Base-by-base conservation (phyloP, 345 rosid species). In the Raphanus raphanistrum region DNA sequence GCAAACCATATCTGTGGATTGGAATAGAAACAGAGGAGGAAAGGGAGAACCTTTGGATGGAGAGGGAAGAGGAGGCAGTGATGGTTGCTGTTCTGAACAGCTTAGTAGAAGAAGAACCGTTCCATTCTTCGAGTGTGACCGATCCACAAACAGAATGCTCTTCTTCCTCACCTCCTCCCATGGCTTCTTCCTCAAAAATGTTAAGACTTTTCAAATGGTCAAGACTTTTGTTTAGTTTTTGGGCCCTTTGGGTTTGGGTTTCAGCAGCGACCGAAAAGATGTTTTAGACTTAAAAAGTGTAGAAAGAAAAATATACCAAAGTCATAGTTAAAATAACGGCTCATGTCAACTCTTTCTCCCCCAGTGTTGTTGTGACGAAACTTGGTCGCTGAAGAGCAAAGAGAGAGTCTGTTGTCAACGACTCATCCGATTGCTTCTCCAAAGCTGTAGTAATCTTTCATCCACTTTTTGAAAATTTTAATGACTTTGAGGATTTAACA, bases 21-120 rank as follows among this genome's bases (percentile, higher is more conserved):
- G 21, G 1, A 21, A 21, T 21, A 21, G 21, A 1, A 21, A 21
- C 0, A 21, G 21, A 21, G 21, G 21, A 21, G 21, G 21, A 21
- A 21, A 21, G 21, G 21, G 21, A 21, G 21, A 21, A 21, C 21
- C 21, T 21, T 43, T 84, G 85, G 61, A 89, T 79, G 43, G 87
- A 90, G 63, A 89, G 74, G 63, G 93, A 84, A 66, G 92, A 84
- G 43, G 88, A 82, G 25, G 86, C 77, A 69, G 87, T 81, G 74
- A 91, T 85, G 50, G 86, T 83, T 27, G 94, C 93, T 38, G 94
- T 88, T 82, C 71, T 90, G 76, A 82, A 87, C 21, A 87, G 90
- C 86, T 88, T 85, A 8, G 91, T 83, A n/a, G 91, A 88, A 68
- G 97, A 82, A 5, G 92, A 92, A 28, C 97, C 97, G 26, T 85